Conservation (phyloP, 2,329 filamentous ascomycete genomes). For the Fusarium equiseti region DNA sequence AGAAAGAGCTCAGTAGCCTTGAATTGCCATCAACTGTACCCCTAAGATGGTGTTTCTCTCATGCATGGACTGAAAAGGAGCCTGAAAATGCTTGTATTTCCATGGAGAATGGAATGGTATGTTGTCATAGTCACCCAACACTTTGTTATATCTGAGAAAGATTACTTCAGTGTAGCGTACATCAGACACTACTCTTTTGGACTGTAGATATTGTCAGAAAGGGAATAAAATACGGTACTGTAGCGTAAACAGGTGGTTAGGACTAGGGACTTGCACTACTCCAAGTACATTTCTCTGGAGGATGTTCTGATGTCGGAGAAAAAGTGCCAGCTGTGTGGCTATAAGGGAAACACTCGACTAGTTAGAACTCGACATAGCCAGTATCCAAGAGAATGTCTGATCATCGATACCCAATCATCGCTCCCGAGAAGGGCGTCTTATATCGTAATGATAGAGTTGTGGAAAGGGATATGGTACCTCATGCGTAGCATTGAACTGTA, state of each 20-base stretch:
- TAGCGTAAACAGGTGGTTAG: no score
- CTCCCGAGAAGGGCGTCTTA: not conserved
- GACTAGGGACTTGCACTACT: not conserved
- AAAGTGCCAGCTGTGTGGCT: not conserved
- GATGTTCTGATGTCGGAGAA: not conserved
- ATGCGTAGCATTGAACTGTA: not conserved
- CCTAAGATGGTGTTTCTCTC: not conserved
- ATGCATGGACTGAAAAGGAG: not conserved
- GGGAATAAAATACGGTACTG: no score
- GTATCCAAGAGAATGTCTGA: not conserved
- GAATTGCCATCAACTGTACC: not conserved
- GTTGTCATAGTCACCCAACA: no score
- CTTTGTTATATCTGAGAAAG: no score
- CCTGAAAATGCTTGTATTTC: not conserved
- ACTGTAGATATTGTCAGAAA: no score
- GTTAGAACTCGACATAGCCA: not conserved
- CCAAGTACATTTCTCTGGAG: not conserved
- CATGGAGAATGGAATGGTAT: not conserved
- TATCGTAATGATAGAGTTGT: not conserved
- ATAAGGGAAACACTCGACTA: not conserved
- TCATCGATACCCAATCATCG: not conserved
- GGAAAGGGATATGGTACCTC: not conserved
- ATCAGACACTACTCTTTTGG: no score
- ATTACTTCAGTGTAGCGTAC: no score
- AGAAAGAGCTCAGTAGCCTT: not conserved